Evolutionary conservation across 176 grass and related monocot genomes (phyloP).

Genomic region (Otatea glauca): DNA sequence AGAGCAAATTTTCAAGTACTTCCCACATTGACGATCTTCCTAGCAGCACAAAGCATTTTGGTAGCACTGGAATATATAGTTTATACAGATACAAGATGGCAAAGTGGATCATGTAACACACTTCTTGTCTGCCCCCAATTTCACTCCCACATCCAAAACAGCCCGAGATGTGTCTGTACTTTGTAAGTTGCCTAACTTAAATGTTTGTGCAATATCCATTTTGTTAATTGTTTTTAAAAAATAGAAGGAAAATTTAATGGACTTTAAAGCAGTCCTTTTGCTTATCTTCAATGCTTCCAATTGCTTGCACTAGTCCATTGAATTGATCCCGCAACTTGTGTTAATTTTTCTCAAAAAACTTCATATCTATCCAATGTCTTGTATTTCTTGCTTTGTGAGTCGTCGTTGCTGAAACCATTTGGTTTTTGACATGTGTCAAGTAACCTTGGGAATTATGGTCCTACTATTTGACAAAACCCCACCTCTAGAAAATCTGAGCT

Average conservation of each 20-base stretch:
- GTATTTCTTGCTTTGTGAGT: neutral
- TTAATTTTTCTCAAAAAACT: neutral
- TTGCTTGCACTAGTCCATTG: neutral
- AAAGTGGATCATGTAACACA: constrained; percentile 34
- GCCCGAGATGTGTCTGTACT: constrained; percentile 25
- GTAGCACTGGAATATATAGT: constrained; percentile 36
- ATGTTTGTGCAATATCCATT: neutral
- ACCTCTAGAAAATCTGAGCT: too few relatives aligned
- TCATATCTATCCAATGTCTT: neutral
- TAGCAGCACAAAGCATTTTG: constrained; percentile 45
- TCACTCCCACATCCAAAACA: constrained; percentile 1
- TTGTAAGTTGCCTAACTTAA: constrained; percentile 38
- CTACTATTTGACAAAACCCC: too few relatives aligned
- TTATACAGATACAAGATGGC: constrained; percentile 33
- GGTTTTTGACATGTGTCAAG: too few relatives aligned
- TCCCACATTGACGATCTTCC: constrained; percentile 39
- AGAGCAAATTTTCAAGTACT: constrained; percentile 39
- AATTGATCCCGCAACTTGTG: neutral
- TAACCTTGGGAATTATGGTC: too few relatives aligned
- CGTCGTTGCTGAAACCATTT: too few relatives aligned
- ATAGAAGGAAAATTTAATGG: neutral
- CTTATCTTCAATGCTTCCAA: neutral
- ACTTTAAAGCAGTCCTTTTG: neutral
- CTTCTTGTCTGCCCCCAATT: constrained; percentile 16
- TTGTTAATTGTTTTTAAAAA: neutral